Evolutionary conservation across 2,329 filamentous ascomycete genomes (phyloP), one percentile per base, ranked within the genome.

Genomic region (Lachnellula hyalina): DNA sequence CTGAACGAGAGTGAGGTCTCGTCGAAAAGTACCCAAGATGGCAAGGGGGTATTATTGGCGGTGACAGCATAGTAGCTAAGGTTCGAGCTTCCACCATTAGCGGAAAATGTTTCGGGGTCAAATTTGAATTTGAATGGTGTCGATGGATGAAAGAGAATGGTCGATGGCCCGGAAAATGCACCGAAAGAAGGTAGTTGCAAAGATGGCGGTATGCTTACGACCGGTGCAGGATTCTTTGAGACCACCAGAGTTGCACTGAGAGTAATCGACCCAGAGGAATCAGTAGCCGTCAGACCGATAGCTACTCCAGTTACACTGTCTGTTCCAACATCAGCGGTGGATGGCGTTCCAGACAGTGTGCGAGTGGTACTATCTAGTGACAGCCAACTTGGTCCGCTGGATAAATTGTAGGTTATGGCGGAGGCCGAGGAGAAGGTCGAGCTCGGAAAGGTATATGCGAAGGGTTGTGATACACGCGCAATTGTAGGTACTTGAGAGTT

Each of bases 401-500:
- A 72, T 7, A 96, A 76, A 5, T 79, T 80, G 69, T 95, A 96
- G 5, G 79, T 79, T 49, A 91, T 78, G 42, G 75, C 66, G 11
- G 73, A 72, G 42, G 73, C 70, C 15, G 87, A 86, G 14, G 77
- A 75, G 71, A 96, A 96, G 0, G 90, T 96, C 40, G 84, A 83
- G 15, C 77, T 71, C 9, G 88, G 86, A 65, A 96, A 88, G 32
- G 81, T 76, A 66, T 92, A 90, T 9, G 76, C 80, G 70, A 90
- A 94, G 2, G 78, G 76, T 63, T 85, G 68, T 41, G 79, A 81
- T 56, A 88, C 76, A 61, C 87, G 81, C 19, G 89, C 90, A 51
- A 92, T 86, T 3, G 87, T 86, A 34, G 90, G 90, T 1, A 95
- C 79, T 70, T 96, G 91, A 2, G 89, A 85, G 71, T 94, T 95